Conservation (phyloP, 306 rosid genomes). For the Glycine soja region DNA sequence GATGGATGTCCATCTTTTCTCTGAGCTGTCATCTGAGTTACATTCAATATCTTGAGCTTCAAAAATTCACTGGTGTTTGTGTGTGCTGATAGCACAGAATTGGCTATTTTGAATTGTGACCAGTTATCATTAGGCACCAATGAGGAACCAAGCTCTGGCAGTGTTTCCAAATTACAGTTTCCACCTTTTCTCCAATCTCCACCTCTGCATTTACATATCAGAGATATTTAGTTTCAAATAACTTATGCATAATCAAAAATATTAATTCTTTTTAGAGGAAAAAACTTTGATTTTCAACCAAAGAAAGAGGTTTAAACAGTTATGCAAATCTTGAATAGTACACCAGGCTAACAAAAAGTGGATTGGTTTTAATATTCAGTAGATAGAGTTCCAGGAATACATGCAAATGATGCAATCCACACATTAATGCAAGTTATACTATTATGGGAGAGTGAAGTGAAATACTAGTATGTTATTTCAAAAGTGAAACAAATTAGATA, state of each 20-base stretch:
- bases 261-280: neutral
- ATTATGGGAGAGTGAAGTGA: neutral
- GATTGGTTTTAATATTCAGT: neutral
- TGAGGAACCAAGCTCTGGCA: slow-evolving; percentile 77
- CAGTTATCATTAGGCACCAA: slow-evolving; percentile 64
- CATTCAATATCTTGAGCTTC: slow-evolving; percentile 63
- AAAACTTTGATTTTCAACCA: neutral
- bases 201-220: slow-evolving; percentile 60
- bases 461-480: neutral
- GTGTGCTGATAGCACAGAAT: slow-evolving; percentile 54
- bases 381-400: neutral
- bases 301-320: neutral
- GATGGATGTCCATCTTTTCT: slow-evolving; percentile 92
- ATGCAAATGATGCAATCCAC: neutral
- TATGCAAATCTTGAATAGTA: neutral
- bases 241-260: neutral
- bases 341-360: neutral
- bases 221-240: slow-evolving; percentile 32
- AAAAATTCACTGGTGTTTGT: slow-evolving; percentile 34
- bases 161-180: slow-evolving; percentile 78
- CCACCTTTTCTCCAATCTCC: slow-evolving; percentile 90
- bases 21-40: slow-evolving; percentile 71
- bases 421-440: neutral
- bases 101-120: slow-evolving; percentile 69
- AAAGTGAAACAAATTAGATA: slow-evolving; percentile 46